phyloP scores from a whole-genome alignment of 169 alveolate species.

The Cryptosporidium ubiquitum region DNA sequence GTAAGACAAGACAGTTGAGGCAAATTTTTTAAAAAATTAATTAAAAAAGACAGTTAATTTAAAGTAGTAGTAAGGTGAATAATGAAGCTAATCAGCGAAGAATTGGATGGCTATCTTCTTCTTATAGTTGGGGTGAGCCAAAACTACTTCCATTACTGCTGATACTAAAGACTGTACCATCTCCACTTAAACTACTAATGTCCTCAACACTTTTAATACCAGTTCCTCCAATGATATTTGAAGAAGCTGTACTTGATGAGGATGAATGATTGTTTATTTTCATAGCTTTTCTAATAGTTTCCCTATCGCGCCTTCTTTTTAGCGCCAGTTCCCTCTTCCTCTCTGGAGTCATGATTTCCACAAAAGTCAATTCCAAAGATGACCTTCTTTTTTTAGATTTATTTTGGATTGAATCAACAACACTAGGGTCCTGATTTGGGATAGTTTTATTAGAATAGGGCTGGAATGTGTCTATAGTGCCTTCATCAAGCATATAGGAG shows the following conservation, averaged over 20 bases:
- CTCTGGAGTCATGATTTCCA: constrained; percentile 1
- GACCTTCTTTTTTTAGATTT: neutral
- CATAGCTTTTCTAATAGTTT: neutral
- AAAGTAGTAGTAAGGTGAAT: neutral
- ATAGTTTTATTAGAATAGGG: neutral
- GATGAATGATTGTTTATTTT: constrained; percentile 2
- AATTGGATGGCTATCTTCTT: neutral
- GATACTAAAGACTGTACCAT: neutral
- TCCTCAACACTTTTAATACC: neutral
- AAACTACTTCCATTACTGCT: constrained; percentile 6
- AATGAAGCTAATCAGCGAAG: neutral
- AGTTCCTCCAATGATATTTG: neutral
- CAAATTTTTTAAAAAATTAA: neutral
- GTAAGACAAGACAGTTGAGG: too few species aligned
- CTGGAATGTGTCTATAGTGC: neutral
- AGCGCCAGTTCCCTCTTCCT: neutral
- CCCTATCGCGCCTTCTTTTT: constrained; percentile 45
- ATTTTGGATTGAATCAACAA: neutral
- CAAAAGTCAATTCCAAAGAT: neutral
- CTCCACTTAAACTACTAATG: neutral
- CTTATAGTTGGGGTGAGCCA: neutral
- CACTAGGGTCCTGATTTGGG: neutral
- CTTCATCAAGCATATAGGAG: neutral
- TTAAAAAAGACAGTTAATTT: neutral
- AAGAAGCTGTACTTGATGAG: neutral